Base-by-base conservation (phyloP, 352 stramenopile genomes). In the Globisporangium okanoganense region DNA sequence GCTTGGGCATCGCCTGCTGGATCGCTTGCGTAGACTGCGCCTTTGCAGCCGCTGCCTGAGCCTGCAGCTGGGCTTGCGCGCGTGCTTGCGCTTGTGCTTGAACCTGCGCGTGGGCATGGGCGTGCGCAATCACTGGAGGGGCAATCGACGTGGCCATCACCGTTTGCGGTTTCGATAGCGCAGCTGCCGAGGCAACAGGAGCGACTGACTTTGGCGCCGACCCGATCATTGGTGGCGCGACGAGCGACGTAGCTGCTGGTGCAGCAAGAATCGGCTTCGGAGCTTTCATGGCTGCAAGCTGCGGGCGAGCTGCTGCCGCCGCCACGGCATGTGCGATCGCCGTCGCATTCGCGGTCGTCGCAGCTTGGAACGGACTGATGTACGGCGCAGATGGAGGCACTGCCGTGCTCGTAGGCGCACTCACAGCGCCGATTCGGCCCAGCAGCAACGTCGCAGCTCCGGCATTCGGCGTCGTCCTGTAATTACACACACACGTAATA, bases 201-300 rank as follows among this genome's bases (percentile, higher is more conserved):
- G 33, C 58, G 3, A 33, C 63, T 48, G 66, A 33, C 25, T 55
- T 78, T 10, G 72, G 16, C 49, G n/a, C 49, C 5, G 29, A 38
- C 10, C 29, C 49, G 20, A 56, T 56, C 49, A 56, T 56, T 18
- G 31, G 29, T 12, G 49, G 69, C 50, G 75, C 61, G 43, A 75
- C 68, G 5, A 27, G 45, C 38, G 60, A 47, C 10, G 59, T 45
- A 38, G 47, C 38, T 40, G 62, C 41, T 45, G 66, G 33, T 5
- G 66, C 64, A 29, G 68, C 64, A 48, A 58, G 36, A 8, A 73
- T 54, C 38, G 65, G 62, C 41, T 82, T 78, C 1, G 64, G 58
- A 2, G 67, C 56, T 36, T 83, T 79, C 41, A 40, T 56, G 2
- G 63, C 54, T 14, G 58, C 50, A 27, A 7, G 54, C 31, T 24